Evolutionary conservation across 352 stramenopile genomes (phyloP).

Genomic region (Phytophthora capsici): DNA sequence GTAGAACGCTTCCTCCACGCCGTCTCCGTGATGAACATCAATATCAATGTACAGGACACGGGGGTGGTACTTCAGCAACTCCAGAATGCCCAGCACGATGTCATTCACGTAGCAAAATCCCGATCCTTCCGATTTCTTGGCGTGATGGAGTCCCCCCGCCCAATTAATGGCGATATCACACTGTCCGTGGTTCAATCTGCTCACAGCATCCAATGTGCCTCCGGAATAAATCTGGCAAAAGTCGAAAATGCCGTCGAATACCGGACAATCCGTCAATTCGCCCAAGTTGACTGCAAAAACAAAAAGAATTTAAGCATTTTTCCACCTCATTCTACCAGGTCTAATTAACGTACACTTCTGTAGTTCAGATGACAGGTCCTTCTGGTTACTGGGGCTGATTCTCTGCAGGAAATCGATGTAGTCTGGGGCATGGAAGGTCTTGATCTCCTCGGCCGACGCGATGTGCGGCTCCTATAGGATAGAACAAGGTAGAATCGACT

Average conservation of each 20-base stretch:
- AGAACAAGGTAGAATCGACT: constrained; percentile 3
- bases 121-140: constrained; percentile 97
- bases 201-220: constrained; percentile 96
- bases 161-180: constrained; percentile 99
- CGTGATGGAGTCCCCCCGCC: constrained; percentile 97
- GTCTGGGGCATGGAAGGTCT: constrained; percentile 96
- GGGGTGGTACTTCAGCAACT: constrained; percentile 97
- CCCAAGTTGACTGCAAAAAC: constrained; percentile 93
- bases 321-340: not conserved
- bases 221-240: constrained; percentile 98
- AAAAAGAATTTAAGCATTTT: not conserved
- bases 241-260: constrained; percentile 99
- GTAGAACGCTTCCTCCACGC: constrained; percentile 97
- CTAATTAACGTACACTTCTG: constrained; percentile 62
- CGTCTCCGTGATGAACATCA: constrained; percentile 99
- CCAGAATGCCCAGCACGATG: constrained; percentile 98
- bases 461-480: constrained; percentile 74
- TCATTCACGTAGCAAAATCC: constrained; percentile 99
- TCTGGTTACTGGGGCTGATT: constrained; percentile 95
- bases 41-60: constrained; percentile 99
- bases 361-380: constrained; percentile 76
- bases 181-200: constrained; percentile 95
- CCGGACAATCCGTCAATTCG: constrained; percentile 97
- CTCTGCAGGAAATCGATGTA: constrained; percentile 98
- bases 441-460: constrained; percentile 93